Base-by-base conservation (phyloP, 2,329 filamentous ascomycete species). In the Xylaria sp. region DNA sequence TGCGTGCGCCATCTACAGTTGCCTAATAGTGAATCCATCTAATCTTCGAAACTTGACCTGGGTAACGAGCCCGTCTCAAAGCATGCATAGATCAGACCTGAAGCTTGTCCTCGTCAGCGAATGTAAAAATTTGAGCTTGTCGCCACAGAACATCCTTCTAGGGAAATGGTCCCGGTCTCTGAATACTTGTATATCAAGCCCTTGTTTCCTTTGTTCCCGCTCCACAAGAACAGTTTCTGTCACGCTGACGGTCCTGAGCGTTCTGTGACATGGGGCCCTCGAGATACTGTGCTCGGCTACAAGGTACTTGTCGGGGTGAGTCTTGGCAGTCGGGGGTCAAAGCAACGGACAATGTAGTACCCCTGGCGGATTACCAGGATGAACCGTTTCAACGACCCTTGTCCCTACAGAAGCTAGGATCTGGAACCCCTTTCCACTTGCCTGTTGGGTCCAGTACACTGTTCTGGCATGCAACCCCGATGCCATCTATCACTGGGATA, bases 351-450 rank as follows among this genome's bases (percentile, higher is more conserved):
- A n/a, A 51, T 25, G 44, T 37, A 43, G 46, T 40, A 23, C 62
- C 68, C 71, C 66, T 70, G 62, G 63, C 64, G 55, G 58, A 64
- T 56, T 64, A 66, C 67, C 49, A 61, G 43, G 54, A 68, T 68
- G 68, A 70, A 67, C 68, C 67, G 73, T 74, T 74, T 72, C 72
- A 72, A 54, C 54, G 23, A 66, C 61, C 71, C 72, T 64, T 72
- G 71, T 69, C 67, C 67, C 65, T 69, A 72, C 73, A 72, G 66
- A 67, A 67, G 69, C 66, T 70, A 69, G 65, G 65, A 66, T 62
- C 60, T 68, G 51, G 60, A 53, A 55, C 67, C 64, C 64, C 55
- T 58, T 58, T 64, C 54, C 29, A 53, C 29, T 48, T 58, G 51
- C 51, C 63, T 53, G 58, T 49, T 60, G 63, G 57, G 61, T 58